A percentile compares a stretch with the other conserved stretches of the same genome.
These are phyloP conservation scores for Pinus taeda DNA, from an alignment of 75 land plant species.

Conservation along the genomic window DNA sequence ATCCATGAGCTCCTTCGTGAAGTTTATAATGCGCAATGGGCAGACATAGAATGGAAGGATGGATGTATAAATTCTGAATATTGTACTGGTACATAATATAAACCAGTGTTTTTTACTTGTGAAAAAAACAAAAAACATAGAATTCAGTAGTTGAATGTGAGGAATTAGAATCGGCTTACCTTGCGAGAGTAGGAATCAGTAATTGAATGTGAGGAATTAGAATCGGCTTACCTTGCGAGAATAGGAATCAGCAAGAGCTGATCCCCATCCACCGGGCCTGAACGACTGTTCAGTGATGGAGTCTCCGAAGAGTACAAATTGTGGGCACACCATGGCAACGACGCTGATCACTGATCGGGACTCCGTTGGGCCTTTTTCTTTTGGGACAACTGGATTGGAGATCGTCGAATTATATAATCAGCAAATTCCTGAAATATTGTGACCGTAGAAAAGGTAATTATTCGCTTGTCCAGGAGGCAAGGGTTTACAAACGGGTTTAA, in stretches of 20 bases:
- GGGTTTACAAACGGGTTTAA: no score
- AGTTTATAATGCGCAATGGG: neutral
- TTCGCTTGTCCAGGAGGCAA: no score
- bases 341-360: no score
- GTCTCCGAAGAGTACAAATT: slow-evolving; percentile 82
- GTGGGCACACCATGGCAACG: slow-evolving; percentile 41
- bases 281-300: slow-evolving; percentile 91
- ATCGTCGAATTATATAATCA: no score
- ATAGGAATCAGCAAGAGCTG: slow-evolving; percentile 67
- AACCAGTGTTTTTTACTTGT: no score
- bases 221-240: slow-evolving; percentile 58
- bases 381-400: no score
- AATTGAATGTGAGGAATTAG: slow-evolving; percentile 1
- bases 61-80: no score
- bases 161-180: slow-evolving; percentile 24
- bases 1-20: neutral
- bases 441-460: no score
- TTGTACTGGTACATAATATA: no score
- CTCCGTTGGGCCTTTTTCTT: no score
- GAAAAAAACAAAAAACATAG: neutral
- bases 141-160: neutral
- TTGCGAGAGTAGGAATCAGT: slow-evolving; percentile 71
- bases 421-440: no score
- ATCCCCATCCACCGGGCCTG: slow-evolving; percentile 79
- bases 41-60: no score